Evolutionary conservation across 495 filamentous ascomycete species (phyloP), one percentile per base, ranked within the genome.

Genomic region (Annulohypoxylon bovei): DNA sequence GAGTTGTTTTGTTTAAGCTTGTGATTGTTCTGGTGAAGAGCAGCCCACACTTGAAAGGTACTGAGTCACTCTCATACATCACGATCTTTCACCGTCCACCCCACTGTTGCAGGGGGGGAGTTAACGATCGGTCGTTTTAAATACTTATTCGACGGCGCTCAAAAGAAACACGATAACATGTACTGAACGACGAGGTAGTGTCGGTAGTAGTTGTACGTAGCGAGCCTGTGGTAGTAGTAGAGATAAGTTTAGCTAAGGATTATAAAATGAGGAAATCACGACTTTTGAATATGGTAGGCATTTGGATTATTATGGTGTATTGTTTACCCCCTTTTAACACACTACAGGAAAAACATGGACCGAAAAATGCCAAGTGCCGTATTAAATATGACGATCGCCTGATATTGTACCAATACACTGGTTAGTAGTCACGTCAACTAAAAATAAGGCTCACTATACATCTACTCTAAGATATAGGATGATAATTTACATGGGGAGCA

Each of bases 61-160:
- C 58, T 12, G 58, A 60, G 9, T 67, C 63, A 42, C 58, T 54
- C 52, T 23, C 52, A 64, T 67, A 37, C 63, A 71, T 67, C 7
- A 44, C 58, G 44, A 66, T 18, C n/a, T 42, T n/a, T 32, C 35
- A 62, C 50, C 16, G 25, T 40, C n/a, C 16, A 16, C 32, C 14
- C 42, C 14, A 47, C 35, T 12, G 16, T 25, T 11, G 18, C 20
- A 25, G 37, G 28, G 58, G 39, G 32, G 32, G 3, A n/a, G 3
- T 37, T 8, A 28, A 6, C 6, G 44, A n/a, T 32, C 23, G 3
- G 18, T 23, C 28, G 1, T 49, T 23, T 32, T 2, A 35, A 7
- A 39, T n/a, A 18, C 20, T n/a, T 37, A 18, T 23, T 22, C 3
- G 1, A 55, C 28, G 32, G n/a, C 8, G 12, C 3, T 32, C 6